A percentile compares a stretch with the other conserved stretches of the same genome.
phyloP scores from a whole-genome alignment of 257 asterid genomes.

The Nicotiana paniculata region DNA sequence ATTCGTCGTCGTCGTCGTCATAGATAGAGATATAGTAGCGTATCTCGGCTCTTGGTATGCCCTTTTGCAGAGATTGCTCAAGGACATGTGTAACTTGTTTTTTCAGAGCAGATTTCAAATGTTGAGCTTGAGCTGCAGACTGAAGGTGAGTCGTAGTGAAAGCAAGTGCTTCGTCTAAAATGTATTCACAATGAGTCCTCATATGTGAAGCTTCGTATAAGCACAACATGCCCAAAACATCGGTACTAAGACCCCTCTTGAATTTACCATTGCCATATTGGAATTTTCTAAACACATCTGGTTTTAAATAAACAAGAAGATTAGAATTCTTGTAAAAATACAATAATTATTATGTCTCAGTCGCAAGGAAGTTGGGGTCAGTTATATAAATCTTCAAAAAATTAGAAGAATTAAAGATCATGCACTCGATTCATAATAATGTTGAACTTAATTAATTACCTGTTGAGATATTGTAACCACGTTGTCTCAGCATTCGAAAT shows the following conservation, averaged over 20 bases:
- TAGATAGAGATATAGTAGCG: slow-evolving; percentile 17
- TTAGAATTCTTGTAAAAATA: not conserved
- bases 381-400: too few species aligned
- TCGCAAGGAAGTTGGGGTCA: too few species aligned
- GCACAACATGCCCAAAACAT: slow-evolving; percentile 7
- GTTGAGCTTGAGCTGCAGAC: not conserved
- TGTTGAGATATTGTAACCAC: slow-evolving; percentile 21
- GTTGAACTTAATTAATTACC: slow-evolving; percentile 16
- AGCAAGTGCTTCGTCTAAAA: slow-evolving; percentile 8
- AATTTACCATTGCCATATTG: not conserved
- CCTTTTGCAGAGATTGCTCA: slow-evolving; percentile 11
- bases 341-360: too few species aligned
- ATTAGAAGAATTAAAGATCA: too few species aligned
- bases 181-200: slow-evolving; percentile 11
- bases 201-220: slow-evolving; percentile 20
- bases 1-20: slow-evolving; percentile 6
- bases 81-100: slow-evolving; percentile 16
- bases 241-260: not conserved
- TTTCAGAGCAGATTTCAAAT: not conserved
- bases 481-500: slow-evolving; percentile 32
- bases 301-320: too few species aligned
- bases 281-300: not conserved
- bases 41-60: slow-evolving; percentile 17
- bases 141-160: slow-evolving; percentile 6
- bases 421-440: too few species aligned